Evolutionary conservation across 1,139 yeast genomes (phyloP).

Genomic region (Yamadazyma triangularis): DNA sequence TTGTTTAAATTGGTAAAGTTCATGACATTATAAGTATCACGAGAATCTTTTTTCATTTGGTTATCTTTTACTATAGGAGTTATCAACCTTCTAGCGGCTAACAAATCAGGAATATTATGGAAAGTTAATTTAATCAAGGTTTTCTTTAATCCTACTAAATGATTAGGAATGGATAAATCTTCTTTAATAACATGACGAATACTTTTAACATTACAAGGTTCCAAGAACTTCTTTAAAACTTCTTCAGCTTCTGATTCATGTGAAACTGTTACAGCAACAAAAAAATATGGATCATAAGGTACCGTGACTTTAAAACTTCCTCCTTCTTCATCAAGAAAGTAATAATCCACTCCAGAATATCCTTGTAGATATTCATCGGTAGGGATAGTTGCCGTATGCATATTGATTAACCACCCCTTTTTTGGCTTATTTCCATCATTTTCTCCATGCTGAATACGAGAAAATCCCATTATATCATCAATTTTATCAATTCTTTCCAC

Average conservation of each 20-base stretch:
- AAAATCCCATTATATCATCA: constrained; percentile 82
- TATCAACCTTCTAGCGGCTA: constrained; percentile 66
- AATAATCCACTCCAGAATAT: constrained; percentile 86
- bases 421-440: constrained; percentile 46
- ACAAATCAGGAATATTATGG: constrained; percentile 69
- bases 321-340: constrained; percentile 96
- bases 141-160: constrained; percentile 71
- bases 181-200: constrained; percentile 61
- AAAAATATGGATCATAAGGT: constrained; percentile 84
- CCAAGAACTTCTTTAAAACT: constrained; percentile 64
- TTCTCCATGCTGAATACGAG: constrained; percentile 64
- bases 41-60: constrained; percentile 57
- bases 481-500: constrained; percentile 55
- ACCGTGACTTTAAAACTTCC: constrained; percentile 88
- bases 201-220: constrained; percentile 50
- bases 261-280: constrained; percentile 62
- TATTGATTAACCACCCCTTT: constrained; percentile 86
- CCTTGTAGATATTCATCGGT: constrained; percentile 56
- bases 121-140: constrained; percentile 65
- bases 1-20: constrained; percentile 30
- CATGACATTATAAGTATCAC: constrained; percentile 63
- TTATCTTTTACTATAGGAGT: constrained; percentile 71
- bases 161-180: constrained; percentile 79
- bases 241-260: constrained; percentile 86
- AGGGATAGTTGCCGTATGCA: constrained; percentile 69